Conservation (phyloP, 177 flowering plant genomes). For the Vitis hybrid region DNA sequence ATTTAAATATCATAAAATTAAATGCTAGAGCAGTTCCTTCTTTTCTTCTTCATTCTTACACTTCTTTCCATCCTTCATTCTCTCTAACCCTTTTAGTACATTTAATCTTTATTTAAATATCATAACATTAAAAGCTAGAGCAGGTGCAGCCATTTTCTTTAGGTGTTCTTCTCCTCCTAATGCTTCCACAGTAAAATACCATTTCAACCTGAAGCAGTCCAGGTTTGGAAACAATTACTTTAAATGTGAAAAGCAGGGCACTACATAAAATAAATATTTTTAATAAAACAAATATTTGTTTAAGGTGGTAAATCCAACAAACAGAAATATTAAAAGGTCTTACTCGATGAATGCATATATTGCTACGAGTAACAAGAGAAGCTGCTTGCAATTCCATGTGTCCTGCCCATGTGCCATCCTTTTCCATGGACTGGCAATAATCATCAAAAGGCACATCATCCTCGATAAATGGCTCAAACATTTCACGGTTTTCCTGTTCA, state of each 20-base stretch:
- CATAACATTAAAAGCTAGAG: background rate
- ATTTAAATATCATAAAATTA: background rate
- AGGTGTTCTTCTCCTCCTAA: too few relatives aligned
- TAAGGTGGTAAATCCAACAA: background rate
- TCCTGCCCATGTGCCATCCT: slow-evolving; percentile 97
- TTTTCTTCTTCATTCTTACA: background rate
- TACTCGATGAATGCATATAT: slow-evolving; percentile 91
- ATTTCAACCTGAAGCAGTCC: too few relatives aligned
- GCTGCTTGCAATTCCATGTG: slow-evolving; percentile 94
- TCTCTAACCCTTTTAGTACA: background rate
- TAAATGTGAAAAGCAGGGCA: too few relatives aligned
- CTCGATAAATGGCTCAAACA: slow-evolving; percentile 93
- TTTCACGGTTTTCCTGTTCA: slow-evolving; percentile 72
- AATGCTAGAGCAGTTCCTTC: background rate
- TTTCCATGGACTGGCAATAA: slow-evolving; percentile 80
- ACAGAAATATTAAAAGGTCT: slow-evolving; percentile 11
- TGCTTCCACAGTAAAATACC: too few relatives aligned
- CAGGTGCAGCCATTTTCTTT: too few relatives aligned
- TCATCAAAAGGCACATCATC: slow-evolving; percentile 92
- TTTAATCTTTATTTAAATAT: background rate
- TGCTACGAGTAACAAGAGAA: slow-evolving; percentile 81
- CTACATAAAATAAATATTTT: too few relatives aligned
- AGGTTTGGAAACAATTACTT: too few relatives aligned
- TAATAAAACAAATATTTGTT: too few relatives aligned
- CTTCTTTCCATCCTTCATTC: too few relatives aligned